Evolutionary conservation across 1,139 yeast genomes (phyloP).

Genomic region (Debaryomyces singareniensis): DNA sequence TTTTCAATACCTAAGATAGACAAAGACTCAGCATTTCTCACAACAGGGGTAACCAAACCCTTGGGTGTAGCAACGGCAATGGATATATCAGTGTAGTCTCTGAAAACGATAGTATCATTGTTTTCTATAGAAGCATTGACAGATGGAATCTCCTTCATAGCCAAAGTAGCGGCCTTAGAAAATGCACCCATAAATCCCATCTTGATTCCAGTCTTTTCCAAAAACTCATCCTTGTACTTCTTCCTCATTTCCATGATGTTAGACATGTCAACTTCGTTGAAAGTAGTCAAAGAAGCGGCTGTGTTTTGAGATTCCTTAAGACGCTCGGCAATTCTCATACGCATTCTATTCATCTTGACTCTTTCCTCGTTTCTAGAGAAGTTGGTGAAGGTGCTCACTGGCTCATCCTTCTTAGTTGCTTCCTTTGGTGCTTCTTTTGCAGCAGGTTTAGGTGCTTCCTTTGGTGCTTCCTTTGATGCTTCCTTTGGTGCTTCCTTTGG

Average conservation of each 20-base stretch:
- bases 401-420: constrained; percentile 21
- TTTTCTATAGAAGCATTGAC: constrained; percentile 93
- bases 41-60: constrained; percentile 97
- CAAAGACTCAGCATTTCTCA: constrained; percentile 93
- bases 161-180: constrained; percentile 88
- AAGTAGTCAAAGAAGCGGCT: constrained; percentile 96
- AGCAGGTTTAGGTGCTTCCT: constrained; percentile 16
- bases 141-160: constrained; percentile 92
- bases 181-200: constrained; percentile 99
- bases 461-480: constrained; percentile 16
- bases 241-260: constrained; percentile 91
- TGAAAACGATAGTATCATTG: constrained; percentile 88
- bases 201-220: constrained; percentile 91
- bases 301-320: constrained; percentile 99
- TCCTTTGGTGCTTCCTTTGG: constrained; percentile 19
- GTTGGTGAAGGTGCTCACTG: constrained; percentile 45
- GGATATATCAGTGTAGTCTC: constrained; percentile 94
- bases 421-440: constrained; percentile 14
- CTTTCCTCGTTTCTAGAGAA: constrained; percentile 84
- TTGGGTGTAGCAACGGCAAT: constrained; percentile 99
- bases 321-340: constrained; percentile 98
- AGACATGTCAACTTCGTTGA: constrained; percentile 97
- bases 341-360: constrained; percentile 99
- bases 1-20: constrained; percentile 85
- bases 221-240: constrained; percentile 91